These are phyloP conservation scores for Grosmannia penicillata DNA, from an alignment of 2,329 filamentous ascomycete species.

Conservation along the genomic window DNA sequence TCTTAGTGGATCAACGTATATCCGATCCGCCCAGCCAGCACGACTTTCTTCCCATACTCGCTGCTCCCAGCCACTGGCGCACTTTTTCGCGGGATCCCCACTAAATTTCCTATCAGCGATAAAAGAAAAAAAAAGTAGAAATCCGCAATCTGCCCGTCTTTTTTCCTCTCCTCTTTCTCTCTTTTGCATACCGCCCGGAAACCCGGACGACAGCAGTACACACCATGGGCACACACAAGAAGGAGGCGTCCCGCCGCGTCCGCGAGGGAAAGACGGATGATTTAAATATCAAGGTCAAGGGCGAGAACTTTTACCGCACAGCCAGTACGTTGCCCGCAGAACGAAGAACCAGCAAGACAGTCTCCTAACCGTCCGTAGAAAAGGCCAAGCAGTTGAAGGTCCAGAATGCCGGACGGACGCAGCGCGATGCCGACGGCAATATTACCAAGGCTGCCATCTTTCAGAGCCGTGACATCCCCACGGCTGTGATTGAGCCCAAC, in stretches of 20 bases:
- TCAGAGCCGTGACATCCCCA: constrained; percentile 64
- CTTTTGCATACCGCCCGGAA: constrained; percentile 1
- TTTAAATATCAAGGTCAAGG: constrained; percentile 88
- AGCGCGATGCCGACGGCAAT: constrained; percentile 68
- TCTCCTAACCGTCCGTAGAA: constrained; percentile 6
- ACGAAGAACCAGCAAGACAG: neutral
- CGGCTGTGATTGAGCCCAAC: constrained; percentile 85
- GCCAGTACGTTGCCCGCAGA: constrained; percentile 8
- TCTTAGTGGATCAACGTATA: neutral
- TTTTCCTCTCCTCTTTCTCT: constrained; percentile 6
- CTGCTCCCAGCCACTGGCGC: too few species aligned
- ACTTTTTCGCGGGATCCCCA: too few species aligned
- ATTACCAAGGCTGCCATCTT: constrained; percentile 47
- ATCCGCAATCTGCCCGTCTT: constrained; percentile 4
- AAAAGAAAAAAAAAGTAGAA: constrained; percentile 4
- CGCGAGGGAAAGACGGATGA: constrained; percentile 74
- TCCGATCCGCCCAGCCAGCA: neutral
- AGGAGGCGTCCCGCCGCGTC: constrained; percentile 68
- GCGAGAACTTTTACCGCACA: constrained; percentile 90
- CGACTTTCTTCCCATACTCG: neutral
- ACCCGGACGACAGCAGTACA: neutral
- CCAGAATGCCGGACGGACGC: constrained; percentile 64
- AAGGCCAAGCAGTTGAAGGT: constrained; percentile 44
- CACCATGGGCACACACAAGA: constrained; percentile 41
- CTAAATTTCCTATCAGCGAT: constrained; percentile 10